Evolutionary conservation across 1,284 basidiomycete genomes (phyloP).

Genomic region (Malassezia sp.): DNA sequence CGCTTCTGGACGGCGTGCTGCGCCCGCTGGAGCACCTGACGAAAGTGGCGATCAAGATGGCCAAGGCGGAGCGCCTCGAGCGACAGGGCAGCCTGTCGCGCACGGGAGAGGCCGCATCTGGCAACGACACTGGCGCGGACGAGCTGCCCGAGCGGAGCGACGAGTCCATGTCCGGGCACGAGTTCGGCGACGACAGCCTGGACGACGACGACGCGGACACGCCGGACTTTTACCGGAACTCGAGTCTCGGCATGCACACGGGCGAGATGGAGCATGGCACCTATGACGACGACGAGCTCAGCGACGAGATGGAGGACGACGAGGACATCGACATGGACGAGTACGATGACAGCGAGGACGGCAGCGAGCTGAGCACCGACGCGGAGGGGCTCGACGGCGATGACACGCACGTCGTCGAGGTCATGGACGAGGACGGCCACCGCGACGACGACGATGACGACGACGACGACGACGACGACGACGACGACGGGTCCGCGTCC

Average conservation of each 20-base stretch:
- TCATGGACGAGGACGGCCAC: slow-evolving; percentile 36
- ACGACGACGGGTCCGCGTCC: slow-evolving; percentile 23
- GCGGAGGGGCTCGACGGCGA: slow-evolving; percentile 48
- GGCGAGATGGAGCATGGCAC: slow-evolving; percentile 43
- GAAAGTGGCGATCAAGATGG: slow-evolving; percentile 95
- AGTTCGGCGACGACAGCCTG: slow-evolving; percentile 18
- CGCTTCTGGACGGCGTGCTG: slow-evolving; percentile 71
- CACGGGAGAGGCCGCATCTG: not conserved
- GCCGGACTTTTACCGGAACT: slow-evolving; percentile 89
- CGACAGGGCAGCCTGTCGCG: too few species aligned
- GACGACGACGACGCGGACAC: slow-evolving; percentile 39
- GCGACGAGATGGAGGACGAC: slow-evolving; percentile 79
- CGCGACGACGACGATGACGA: slow-evolving; percentile 22
- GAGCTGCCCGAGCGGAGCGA: too few species aligned
- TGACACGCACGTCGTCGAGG: slow-evolving; percentile 47
- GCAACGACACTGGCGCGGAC: slow-evolving; percentile 11
- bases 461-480: slow-evolving; percentile 10
- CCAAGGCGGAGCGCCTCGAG: slow-evolving; percentile 55
- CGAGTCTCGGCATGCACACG: slow-evolving; percentile 81
- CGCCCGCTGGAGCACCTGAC: slow-evolving; percentile 85
- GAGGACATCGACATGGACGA: slow-evolving; percentile 75
- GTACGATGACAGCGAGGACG: slow-evolving; percentile 49
- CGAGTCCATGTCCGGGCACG: too few species aligned
- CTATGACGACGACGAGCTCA: slow-evolving; percentile 62
- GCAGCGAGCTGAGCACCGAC: slow-evolving; percentile 44